phyloP scores from a whole-genome alignment of 768 basidiomycete species.

The Boletus bicolor region DNA sequence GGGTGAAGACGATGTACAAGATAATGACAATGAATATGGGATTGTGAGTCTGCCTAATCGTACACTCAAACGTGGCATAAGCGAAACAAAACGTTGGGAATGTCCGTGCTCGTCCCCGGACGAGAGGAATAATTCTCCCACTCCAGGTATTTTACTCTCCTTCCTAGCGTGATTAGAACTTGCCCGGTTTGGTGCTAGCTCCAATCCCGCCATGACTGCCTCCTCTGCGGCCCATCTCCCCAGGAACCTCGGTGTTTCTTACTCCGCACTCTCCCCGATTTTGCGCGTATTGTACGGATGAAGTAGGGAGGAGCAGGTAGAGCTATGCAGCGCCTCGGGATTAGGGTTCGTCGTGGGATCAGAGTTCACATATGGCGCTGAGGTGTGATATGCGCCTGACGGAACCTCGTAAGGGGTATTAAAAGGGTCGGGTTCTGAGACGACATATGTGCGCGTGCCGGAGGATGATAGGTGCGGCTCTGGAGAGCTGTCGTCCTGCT shows the following conservation, averaged over 20 bases:
- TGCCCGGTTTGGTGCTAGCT: slow-evolving; percentile 35
- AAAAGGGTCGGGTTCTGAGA: slow-evolving; percentile 66
- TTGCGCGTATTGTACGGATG: slow-evolving; percentile 36
- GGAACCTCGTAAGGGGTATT: slow-evolving; percentile 66
- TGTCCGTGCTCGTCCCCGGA: background rate
- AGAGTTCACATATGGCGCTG: slow-evolving; percentile 45
- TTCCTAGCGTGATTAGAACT: slow-evolving; percentile 49
- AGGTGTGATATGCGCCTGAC: slow-evolving; percentile 60
- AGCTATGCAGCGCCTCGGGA: slow-evolving; percentile 37
- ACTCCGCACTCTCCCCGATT: slow-evolving; percentile 46
- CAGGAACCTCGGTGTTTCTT: slow-evolving; percentile 41
- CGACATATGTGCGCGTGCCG: slow-evolving; percentile 65
- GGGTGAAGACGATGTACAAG: slow-evolving; percentile 10
- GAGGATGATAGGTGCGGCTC: slow-evolving; percentile 44
- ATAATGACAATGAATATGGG: background rate
- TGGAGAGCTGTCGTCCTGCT: slow-evolving; percentile 50
- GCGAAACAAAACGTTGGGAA: background rate
- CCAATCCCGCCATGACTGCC: slow-evolving; percentile 39
- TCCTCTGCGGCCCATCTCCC: slow-evolving; percentile 41
- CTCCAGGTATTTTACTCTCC: slow-evolving; percentile 36
- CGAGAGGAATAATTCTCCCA: background rate
- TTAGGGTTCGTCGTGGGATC: slow-evolving; percentile 40
- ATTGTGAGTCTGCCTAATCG: slow-evolving; percentile 14
- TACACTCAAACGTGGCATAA: slow-evolving; percentile 25
- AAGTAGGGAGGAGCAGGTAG: slow-evolving; percentile 46